Percentiles rank a stretch among this genome's conserved stretches.
Evolutionary conservation across 805 yeast genomes (phyloP).

Genomic region (Metschnikowia shivogae): DNA sequence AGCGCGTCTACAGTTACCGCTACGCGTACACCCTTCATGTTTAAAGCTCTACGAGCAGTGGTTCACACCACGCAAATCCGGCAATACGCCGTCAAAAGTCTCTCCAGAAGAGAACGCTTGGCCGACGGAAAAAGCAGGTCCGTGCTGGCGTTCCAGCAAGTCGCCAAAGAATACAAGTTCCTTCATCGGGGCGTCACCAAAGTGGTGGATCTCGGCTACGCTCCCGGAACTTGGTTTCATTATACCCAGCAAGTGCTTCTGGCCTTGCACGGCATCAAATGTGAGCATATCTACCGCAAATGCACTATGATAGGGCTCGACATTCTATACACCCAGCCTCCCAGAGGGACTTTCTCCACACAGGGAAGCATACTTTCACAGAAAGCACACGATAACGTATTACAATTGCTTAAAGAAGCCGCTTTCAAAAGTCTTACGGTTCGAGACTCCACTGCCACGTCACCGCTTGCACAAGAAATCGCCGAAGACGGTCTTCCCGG

Average conservation of each 20-base stretch:
- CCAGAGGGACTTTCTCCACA: constrained; percentile 69
- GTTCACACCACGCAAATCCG: neutral
- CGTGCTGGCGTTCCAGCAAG: constrained; percentile 24
- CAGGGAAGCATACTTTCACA: constrained; percentile 82
- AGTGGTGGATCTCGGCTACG: constrained; percentile 38
- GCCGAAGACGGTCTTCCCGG: constrained; percentile 14
- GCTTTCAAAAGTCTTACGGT: constrained; percentile 2
- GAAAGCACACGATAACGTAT: constrained; percentile 11
- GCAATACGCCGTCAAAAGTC: neutral
- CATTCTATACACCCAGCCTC: constrained; percentile 73
- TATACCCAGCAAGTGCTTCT: constrained; percentile 27
- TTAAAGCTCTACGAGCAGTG: neutral
- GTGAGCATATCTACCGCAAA: constrained; percentile 23
- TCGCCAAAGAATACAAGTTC: constrained; percentile 27
- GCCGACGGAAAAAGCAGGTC: constrained; percentile 21
- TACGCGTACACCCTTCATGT: no score
- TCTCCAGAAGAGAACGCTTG: constrained; percentile 18
- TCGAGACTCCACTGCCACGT: constrained; percentile 10
- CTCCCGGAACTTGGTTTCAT: constrained; percentile 41
- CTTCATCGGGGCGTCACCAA: constrained; percentile 25
- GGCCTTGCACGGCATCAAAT: constrained; percentile 27
- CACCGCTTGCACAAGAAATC: constrained; percentile 29
- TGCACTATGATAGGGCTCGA: constrained; percentile 44
- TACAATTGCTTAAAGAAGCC: constrained; percentile 12
- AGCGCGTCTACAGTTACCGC: no score